Evolutionary conservation across 345 rosid species (phyloP), one percentile per base, ranked within the genome.

Genomic region (Abelmoschus esculentus): DNA sequence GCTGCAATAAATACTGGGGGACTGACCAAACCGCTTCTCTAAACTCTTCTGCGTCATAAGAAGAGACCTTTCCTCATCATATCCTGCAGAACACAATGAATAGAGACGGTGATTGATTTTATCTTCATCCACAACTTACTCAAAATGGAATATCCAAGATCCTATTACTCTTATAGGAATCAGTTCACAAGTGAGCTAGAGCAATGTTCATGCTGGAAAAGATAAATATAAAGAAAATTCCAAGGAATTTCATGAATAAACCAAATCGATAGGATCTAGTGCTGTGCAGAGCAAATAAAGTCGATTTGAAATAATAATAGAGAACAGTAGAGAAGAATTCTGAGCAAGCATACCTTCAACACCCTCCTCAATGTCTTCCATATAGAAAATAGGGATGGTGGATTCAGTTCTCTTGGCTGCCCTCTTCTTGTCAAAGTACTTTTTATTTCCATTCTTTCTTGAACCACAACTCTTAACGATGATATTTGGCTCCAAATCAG

Each of bases 331-430:
- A 17, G 3, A 10, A 12, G 7, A 1, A 19, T n/a, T 59, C 18
- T 17, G 13, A 7, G 38, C 69, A 75, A 61, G 76, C 84, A 29
- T 75, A 95, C 99, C 99, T 87, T 95, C 99, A 72, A 92, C 89
- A 29, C 98, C 97, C 77, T 95, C 99, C 53, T 95, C 99, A 57
- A 87, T 86, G 80, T 95, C 99, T 70, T 95, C 99, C 96, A 92
- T 87, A 74, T 89, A 92, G 90, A 91, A 95, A 79, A 95, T 93
- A 61, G 99, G 99, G 73, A 87, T 74, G 6, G 93, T 90, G 74
- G 99, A 95, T 80, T 95, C 98, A 66, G 98, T 90, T 87, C 99
- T 91, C 75, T 76, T 87, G 75, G 87, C 93, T n/a, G n/a, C n/a
- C 74, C 83, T 87, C 73, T 89, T 93, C 70, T 86, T 87, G 85